These are phyloP conservation scores for Zygnema circumcarinatum DNA, from an alignment of 139 green algal species.

Conservation along the genomic window DNA sequence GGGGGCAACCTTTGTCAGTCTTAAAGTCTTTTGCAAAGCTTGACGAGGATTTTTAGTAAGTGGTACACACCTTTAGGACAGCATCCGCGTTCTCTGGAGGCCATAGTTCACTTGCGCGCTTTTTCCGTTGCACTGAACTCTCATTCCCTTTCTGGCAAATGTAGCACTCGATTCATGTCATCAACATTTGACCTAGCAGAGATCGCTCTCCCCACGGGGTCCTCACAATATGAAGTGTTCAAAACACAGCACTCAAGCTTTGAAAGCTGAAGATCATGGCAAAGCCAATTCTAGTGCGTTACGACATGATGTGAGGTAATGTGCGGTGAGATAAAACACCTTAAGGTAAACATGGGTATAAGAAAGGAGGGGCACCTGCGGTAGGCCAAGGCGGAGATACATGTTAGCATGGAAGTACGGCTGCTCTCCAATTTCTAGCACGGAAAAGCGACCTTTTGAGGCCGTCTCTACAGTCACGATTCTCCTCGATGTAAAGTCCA, in stretches of 20 bases:
- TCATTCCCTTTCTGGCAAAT: conserved; percentile 4
- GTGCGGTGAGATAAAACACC: no score
- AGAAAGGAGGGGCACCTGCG: no score
- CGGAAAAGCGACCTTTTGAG: conserved; percentile 33
- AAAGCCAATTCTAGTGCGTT: no score
- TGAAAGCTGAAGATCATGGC: no score
- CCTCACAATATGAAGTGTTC: no score
- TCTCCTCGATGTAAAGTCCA: conserved; percentile 24
- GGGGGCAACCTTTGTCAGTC: no score
- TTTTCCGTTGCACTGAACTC: conserved; percentile 21
- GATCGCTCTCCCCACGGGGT: no score
- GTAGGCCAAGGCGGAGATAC: conserved; percentile 39
- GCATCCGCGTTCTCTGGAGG: neutral
- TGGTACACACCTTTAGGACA: neutral
- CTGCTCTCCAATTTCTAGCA: conserved; percentile 42
- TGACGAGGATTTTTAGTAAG: no score
- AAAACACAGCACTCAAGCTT: no score
- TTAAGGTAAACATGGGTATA: no score
- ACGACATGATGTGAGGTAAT: no score
- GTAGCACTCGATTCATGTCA: neutral
- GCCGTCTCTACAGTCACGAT: conserved; percentile 58
- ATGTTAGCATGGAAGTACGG: conserved; percentile 50
- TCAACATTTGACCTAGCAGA: neutral
- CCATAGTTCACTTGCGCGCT: neutral
- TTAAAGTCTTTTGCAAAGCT: no score